Percentiles rank a stretch among this genome's conserved stretches.
Evolutionary conservation across 2,329 filamentous ascomycete genomes (phyloP).

Genomic region (Colletotrichum filicis): DNA sequence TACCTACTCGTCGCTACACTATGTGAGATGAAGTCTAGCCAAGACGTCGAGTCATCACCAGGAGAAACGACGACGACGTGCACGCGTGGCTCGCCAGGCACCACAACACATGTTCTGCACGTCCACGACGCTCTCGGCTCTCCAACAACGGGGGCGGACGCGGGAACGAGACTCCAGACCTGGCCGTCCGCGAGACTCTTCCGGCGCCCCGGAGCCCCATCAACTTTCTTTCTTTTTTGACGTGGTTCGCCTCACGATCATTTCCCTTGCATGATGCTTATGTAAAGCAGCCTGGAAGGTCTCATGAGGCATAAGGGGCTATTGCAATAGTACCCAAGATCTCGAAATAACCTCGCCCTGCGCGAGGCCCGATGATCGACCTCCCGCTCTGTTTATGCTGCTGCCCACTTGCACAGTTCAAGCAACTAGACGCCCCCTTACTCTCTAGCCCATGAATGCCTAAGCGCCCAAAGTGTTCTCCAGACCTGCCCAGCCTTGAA

Average conservation of each 20-base stretch:
- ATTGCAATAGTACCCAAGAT: too few relatives aligned
- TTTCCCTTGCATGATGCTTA: background rate
- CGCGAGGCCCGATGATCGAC: too few relatives aligned
- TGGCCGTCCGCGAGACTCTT: background rate
- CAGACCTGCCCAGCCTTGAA: background rate
- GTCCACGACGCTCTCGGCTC: background rate
- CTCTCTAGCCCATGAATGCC: background rate
- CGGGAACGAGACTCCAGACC: too few relatives aligned
- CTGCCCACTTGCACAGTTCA: too few relatives aligned
- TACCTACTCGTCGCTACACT: too few relatives aligned
- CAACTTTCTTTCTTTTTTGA: background rate
- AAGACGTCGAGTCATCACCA: background rate
- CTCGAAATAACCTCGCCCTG: too few relatives aligned
- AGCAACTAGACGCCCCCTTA: background rate
- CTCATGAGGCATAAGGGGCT: background rate
- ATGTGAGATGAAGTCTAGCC: background rate
- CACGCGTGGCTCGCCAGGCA: conserved; percentile 18
- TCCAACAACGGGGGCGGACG: background rate
- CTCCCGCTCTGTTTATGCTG: too few relatives aligned
- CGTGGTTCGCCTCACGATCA: background rate
- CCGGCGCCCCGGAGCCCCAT: too few relatives aligned
- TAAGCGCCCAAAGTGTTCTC: background rate
- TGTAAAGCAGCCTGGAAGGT: background rate
- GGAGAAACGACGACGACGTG: background rate
- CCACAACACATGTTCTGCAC: background rate